Evolutionary conservation across 2,329 filamentous ascomycete genomes (phyloP), one percentile per base, ranked within the genome.

Genomic region (Anthostomella pinea): DNA sequence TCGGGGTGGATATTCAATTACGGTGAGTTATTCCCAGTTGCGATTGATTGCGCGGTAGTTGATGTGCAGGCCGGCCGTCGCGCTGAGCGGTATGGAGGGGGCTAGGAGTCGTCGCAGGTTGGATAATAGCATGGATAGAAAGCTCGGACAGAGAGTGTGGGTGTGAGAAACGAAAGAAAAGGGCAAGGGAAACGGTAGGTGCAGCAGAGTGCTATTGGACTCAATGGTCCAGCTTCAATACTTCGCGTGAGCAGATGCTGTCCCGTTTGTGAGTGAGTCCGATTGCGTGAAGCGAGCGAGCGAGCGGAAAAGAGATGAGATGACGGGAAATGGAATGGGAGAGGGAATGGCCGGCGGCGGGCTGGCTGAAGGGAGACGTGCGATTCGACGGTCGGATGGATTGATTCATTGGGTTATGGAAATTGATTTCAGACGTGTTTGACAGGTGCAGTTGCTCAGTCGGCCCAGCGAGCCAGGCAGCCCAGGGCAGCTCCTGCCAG

Each of bases 331-430:
- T 18, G 27, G 33, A 42, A 33, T 33, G 32, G 30, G 29, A 37
- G 33, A 23, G 18, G 26, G 28, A 36, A 40, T 17, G n/a, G 28
- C 17, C 38, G 38, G 30, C 39, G 33, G 41, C 27, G 39, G 36
- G 30, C 33, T 36, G 46, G 43, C 46, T 35, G 39, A n/a, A n/a
- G n/a, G n/a, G n/a, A n/a, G n/a, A n/a, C n/a, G n/a, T n/a, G n/a
- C n/a, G 43, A 46, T 48, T 44, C 43, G 40, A 44, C 20, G 45
- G 48, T 47, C 35, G 45, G 45, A 46, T 49, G 43, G 45, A 46
- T 44, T 43, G 43, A 49, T 43, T 46, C 45, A 49, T 44, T 40
- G 45, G 39, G 37, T 41, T 39, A 39, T 37, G 28, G 38, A 39
- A 40, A 46, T 46, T 41, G 40, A 39, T 36, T 41, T 41, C 41